Conservation (phyloP, 176 grass and related monocot species). For the Miscanthus lutarioriparius region DNA sequence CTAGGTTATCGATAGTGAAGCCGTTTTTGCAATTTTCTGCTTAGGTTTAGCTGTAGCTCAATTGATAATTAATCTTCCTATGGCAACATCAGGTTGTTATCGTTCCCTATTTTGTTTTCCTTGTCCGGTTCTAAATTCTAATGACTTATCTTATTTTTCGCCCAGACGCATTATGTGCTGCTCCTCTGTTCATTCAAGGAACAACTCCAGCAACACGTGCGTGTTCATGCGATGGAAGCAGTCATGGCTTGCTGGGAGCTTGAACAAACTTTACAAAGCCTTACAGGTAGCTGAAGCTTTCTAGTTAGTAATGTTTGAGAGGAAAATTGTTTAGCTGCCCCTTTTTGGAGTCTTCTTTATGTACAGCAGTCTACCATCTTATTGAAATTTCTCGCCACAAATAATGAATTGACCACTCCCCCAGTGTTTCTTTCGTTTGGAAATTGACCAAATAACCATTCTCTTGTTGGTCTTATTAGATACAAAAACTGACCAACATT, state of each 20-base stretch:
- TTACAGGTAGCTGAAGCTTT: slow-evolving; percentile 70
- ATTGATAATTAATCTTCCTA: background rate
- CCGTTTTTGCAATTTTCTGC: background rate
- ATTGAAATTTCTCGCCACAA: background rate
- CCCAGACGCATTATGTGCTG: slow-evolving; percentile 88
- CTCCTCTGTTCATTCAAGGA: slow-evolving; percentile 97
- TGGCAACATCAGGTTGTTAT: background rate
- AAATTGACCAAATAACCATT: background rate
- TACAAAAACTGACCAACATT: background rate
- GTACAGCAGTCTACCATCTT: background rate
- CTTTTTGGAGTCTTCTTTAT: background rate
- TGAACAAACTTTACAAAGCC: slow-evolving; percentile 92
- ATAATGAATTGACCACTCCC: background rate
- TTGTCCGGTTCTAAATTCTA: background rate
- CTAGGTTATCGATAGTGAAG: background rate
- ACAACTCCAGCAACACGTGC: slow-evolving; percentile 95
- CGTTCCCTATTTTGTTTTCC: background rate
- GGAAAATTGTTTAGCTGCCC: background rate
- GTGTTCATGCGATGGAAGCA: slow-evolving; percentile 99
- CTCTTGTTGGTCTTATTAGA: background rate
- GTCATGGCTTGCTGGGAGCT: slow-evolving; percentile 99
- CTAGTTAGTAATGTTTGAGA: background rate
- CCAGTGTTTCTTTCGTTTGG: background rate
- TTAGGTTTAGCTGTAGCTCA: background rate
- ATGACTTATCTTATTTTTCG: slow-evolving; percentile 13